Evolutionary conservation across 78 protist species (phyloP).

Genomic region (Mantamonas sphyraenae): DNA sequence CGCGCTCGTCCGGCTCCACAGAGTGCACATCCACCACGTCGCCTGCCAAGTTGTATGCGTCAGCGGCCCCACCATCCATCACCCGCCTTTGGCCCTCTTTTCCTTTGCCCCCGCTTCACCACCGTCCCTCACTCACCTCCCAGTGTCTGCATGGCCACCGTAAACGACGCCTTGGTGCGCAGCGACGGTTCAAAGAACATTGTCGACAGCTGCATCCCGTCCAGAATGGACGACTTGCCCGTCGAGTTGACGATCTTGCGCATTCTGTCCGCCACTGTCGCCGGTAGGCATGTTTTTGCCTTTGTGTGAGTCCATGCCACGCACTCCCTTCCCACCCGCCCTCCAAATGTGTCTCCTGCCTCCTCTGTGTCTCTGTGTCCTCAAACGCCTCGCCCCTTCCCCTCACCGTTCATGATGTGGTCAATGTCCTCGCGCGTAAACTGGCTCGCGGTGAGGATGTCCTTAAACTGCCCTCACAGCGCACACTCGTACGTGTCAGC

Average conservation of each 20-base stretch:
- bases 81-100: slow-evolving; percentile 62
- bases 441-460: neutral
- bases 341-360: too few relatives aligned
- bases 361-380: too few relatives aligned
- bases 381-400: too few relatives aligned
- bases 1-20: neutral
- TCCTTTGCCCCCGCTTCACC: slow-evolving; percentile 71
- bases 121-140: slow-evolving; percentile 65
- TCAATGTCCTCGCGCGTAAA: slow-evolving; percentile 1
- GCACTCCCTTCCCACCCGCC: too few relatives aligned
- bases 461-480: slow-evolving; percentile 2
- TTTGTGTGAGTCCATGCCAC: too few relatives aligned
- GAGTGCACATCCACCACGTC: neutral
- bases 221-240: slow-evolving; percentile 35
- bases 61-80: neutral
- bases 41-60: neutral
- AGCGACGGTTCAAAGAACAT: slow-evolving; percentile 85
- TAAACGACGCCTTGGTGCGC: slow-evolving; percentile 79
- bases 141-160: slow-evolving; percentile 81
- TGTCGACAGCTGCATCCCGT: slow-evolving; percentile 44
- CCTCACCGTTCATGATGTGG: too few relatives aligned
- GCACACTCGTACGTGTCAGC: too few relatives aligned
- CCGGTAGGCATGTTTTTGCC: too few relatives aligned
- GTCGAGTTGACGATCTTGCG: slow-evolving; percentile 29
- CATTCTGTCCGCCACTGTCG: slow-evolving; percentile 68